Evolutionary conservation across 2,329 filamentous ascomycete genomes (phyloP).

Genomic region (Lasiodiplodia theobromae): DNA sequence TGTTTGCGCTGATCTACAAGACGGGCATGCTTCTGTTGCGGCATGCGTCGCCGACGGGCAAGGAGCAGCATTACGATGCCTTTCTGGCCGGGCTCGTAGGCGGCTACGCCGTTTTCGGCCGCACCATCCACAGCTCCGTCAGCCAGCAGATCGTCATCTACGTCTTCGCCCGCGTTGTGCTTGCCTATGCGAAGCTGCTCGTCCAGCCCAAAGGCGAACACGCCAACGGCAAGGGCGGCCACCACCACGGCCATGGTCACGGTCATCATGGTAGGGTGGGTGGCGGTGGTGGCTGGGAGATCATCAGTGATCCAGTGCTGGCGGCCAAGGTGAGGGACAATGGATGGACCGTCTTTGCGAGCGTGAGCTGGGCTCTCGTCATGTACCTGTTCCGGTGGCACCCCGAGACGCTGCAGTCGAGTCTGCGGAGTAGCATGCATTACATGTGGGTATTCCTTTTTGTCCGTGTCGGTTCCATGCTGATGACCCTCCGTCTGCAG

Average conservation of each 20-base stretch:
- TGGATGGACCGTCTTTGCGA: slow-evolving; percentile 93
- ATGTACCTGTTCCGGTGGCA: slow-evolving; percentile 97
- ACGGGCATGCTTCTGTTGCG: slow-evolving; percentile 77
- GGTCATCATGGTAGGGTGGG: slow-evolving; percentile 39
- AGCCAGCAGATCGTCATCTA: slow-evolving; percentile 99
- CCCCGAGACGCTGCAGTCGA: slow-evolving; percentile 88
- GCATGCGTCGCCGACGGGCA: slow-evolving; percentile 56
- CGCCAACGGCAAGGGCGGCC: neutral
- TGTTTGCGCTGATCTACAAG: slow-evolving; percentile 93
- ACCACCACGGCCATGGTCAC: slow-evolving; percentile 4
- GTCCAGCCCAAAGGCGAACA: slow-evolving; percentile 64
- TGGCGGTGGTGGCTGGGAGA: slow-evolving; percentile 47
- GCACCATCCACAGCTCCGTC: slow-evolving; percentile 76
- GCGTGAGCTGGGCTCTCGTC: slow-evolving; percentile 86
- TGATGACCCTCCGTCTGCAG: slow-evolving; percentile 44
- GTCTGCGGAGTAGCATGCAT: slow-evolving; percentile 92
- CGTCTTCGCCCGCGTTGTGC: slow-evolving; percentile 88
- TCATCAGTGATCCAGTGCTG: slow-evolving; percentile 47
- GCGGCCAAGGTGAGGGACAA: slow-evolving; percentile 58
- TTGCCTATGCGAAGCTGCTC: slow-evolving; percentile 83
- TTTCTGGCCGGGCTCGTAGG: slow-evolving; percentile 88
- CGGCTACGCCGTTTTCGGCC: slow-evolving; percentile 92
- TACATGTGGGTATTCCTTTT: slow-evolving; percentile 78
- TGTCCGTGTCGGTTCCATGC: slow-evolving; percentile 18
- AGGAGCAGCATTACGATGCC: slow-evolving; percentile 77